These are phyloP conservation scores for Phaeosphaeria sp. DNA, from an alignment of 2,329 filamentous ascomycete species.

Conservation along the genomic window DNA sequence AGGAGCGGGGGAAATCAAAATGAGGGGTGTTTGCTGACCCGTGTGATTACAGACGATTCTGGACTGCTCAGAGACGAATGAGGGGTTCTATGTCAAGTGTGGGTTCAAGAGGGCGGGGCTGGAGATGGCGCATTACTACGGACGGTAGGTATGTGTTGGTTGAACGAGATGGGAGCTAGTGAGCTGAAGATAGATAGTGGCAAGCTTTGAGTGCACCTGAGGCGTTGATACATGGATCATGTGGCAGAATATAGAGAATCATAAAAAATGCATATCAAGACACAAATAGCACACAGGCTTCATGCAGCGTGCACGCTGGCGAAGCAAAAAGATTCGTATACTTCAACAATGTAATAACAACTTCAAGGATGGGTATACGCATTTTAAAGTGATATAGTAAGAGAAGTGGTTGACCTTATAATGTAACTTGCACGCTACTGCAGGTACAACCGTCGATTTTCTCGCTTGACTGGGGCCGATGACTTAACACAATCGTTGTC, in stretches of 20 bases:
- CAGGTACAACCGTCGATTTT: constrained; percentile 13
- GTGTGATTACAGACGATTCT: constrained; percentile 74
- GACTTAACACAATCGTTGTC: neutral
- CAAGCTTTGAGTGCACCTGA: constrained; percentile 8
- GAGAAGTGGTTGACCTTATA: neutral
- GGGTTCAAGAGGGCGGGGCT: constrained; percentile 90
- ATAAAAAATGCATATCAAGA: constrained; percentile 1
- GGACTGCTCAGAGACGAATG: constrained; percentile 94
- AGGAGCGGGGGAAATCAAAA: too few species aligned
- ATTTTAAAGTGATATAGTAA: neutral
- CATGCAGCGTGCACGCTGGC: too few species aligned
- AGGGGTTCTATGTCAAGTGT: constrained; percentile 98
- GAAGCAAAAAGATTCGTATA: too few species aligned
- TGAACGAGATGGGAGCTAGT: neutral
- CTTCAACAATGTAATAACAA: too few species aligned
- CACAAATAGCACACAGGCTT: too few species aligned
- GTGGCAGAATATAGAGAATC: constrained; percentile 3
- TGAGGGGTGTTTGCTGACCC: neutral
- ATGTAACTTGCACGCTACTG: constrained; percentile 3
- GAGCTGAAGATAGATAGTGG: neutral
- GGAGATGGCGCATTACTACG: constrained; percentile 96
- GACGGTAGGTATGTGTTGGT: constrained; percentile 20
- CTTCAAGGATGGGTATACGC: too few species aligned
- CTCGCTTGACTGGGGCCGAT: constrained; percentile 4
- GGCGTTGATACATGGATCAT: constrained; percentile 1